Evolutionary conservation across 371 early-diverging fungal species (phyloP), one percentile per base, ranked within the genome.

Genomic region (Apophysomyces sp.): DNA sequence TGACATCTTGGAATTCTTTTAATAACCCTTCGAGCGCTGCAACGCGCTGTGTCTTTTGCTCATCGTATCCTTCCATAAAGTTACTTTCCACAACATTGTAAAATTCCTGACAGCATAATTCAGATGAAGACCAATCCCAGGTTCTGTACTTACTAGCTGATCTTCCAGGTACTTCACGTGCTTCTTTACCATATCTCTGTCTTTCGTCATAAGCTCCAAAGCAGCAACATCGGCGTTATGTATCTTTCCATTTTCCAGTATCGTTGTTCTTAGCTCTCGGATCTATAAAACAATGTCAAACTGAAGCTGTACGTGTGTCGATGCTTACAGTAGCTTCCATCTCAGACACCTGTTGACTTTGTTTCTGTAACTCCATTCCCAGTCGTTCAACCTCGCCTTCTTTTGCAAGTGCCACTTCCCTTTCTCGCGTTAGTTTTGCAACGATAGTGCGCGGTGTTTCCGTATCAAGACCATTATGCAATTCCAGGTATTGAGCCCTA

Each of bases 21-120:
- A 90, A 64, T n/a, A 88, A 68, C n/a, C 49, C 60, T 62, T 92
- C 91, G 31, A 91, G 71, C 37, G 83, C 76, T 13, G 65, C 68
- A 30, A 91, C 86, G 11, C 90, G 86, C 53, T 74, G 65, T 0
- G 81, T 68, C 67, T 89, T 87, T 37, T 73, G 81, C 12, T 49
- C 58, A 57, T 89, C 88, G 39, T 83, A 86, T 13, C 71, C 74
- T 9, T 76, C 81, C 67, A 77, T 72, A 54, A 78, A 62, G n/a
- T 65, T 66, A 2, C 65, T 69, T 61, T 88, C 88, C 44, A 90
- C 90, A 0, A 75, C 58, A 55, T 89, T 89, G 59, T 88, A 90
- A 8, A 86, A 81, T 62, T 78, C 79, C 84, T 86, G 61, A 4
- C 11, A n/a, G 16, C 58, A 52, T 13, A 52, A 32, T 3, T 12